phyloP scores from a whole-genome alignment of 2,329 filamentous ascomycete genomes.

The Diaporthe sp. region DNA sequence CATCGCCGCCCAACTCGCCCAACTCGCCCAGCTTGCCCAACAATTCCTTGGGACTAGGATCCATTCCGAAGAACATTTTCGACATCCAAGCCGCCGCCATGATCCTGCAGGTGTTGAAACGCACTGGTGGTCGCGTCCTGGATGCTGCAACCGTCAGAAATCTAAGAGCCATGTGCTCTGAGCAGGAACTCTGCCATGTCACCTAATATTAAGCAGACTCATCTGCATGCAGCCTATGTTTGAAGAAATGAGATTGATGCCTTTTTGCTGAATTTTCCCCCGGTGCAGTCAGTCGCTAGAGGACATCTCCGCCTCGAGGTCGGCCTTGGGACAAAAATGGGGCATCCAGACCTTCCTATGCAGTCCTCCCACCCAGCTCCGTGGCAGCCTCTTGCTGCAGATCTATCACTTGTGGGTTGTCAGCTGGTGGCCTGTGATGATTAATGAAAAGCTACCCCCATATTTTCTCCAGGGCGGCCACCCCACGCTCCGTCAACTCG shows the following conservation, averaged over 20 bases:
- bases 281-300: neutral
- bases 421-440: constrained; percentile 21
- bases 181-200: neutral
- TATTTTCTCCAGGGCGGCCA: neutral
- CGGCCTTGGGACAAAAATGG: neutral
- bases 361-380: neutral
- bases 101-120: neutral
- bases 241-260: constrained; percentile 2
- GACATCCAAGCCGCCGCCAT: neutral
- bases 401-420: constrained; percentile 19
- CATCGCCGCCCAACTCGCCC: constrained; percentile 5
- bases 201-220: neutral
- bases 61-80: neutral
- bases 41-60: neutral
- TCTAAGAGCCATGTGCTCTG: neutral
- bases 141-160: neutral
- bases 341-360: neutral
- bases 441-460: constrained; percentile 21
- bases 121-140: neutral
- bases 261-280: neutral
- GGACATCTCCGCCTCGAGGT: neutral
- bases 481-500: constrained; percentile 19
- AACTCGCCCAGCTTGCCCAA: constrained; percentile 5
- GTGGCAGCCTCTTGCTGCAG: constrained; percentile 2
- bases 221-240: neutral